These are phyloP conservation scores for Ceriops decandra DNA, from an alignment of 345 rosid species.

Conservation along the genomic window DNA sequence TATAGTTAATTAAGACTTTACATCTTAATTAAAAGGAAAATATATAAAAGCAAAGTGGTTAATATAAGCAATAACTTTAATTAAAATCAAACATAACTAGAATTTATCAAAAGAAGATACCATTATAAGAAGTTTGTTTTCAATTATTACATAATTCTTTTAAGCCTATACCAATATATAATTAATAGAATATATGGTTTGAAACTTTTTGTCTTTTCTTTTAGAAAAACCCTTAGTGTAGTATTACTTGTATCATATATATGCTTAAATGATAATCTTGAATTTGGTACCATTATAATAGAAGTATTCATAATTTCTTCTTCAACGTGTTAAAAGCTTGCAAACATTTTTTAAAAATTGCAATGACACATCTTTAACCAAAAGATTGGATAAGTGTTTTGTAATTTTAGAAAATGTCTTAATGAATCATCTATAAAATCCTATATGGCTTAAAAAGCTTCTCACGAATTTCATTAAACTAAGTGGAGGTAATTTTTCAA, in stretches of 20 bases:
- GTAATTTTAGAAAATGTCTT: neutral
- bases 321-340: neutral
- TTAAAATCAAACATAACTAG: no score
- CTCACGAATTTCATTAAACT: neutral
- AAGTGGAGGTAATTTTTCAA: neutral
- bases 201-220: neutral
- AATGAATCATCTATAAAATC: neutral
- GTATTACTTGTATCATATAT: no score
- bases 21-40: no score
- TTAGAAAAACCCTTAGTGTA: neutral
- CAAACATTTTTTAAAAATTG: neutral
- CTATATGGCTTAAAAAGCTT: neutral
- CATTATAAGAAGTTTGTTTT: no score
- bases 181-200: neutral
- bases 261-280: neutral
- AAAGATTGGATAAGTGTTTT: neutral
- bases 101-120: no score
- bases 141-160: no score
- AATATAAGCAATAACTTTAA: no score
- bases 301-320: neutral
- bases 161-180: no score
- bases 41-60: no score
- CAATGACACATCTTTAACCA: neutral
- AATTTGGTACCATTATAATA: neutral
- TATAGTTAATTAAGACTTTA: no score